Percentiles rank a stretch among this genome's conserved stretches.
Evolutionary conservation across 1,139 yeast genomes (phyloP).

Genomic region (Kodamaea plutei): DNA sequence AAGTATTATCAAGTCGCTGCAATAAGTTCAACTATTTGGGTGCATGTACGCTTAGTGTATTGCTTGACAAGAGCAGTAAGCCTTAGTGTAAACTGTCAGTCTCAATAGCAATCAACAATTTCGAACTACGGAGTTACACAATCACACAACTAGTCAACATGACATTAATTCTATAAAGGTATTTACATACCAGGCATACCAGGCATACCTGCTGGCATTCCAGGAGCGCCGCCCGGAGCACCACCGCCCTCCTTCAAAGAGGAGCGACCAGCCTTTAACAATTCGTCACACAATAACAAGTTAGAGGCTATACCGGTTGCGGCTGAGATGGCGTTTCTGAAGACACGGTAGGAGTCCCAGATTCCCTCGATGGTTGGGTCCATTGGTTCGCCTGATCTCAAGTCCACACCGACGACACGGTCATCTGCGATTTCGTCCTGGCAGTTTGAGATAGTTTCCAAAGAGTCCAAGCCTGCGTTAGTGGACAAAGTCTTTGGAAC

Average conservation of each 20-base stretch:
- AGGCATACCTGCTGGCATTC: conserved; percentile 18
- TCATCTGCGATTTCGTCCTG: conserved; percentile 88
- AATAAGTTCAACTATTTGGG: too few relatives aligned
- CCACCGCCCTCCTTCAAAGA: conserved; percentile 62
- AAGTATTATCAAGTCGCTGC: too few relatives aligned
- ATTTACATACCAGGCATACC: conserved; percentile 14
- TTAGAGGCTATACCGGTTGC: conserved; percentile 96
- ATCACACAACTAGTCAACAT: too few relatives aligned
- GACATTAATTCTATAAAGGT: too few relatives aligned
- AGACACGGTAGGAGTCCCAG: conserved; percentile 93
- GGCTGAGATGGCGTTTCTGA: conserved; percentile 86
- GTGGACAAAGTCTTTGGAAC: conserved; percentile 91
- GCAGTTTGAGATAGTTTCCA: conserved; percentile 83
- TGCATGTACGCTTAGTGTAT: too few relatives aligned
- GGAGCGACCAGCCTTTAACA: conserved; percentile 92
- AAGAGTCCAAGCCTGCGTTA: conserved; percentile 90
- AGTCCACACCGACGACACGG: conserved; percentile 84
- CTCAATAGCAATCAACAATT: too few relatives aligned
- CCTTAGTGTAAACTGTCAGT: too few relatives aligned
- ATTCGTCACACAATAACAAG: conserved; percentile 88
- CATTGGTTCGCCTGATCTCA: conserved; percentile 90
- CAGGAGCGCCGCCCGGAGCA: conserved; percentile 11
- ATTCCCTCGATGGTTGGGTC: conserved; percentile 93
- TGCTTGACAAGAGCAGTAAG: too few relatives aligned
- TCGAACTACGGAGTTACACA: too few relatives aligned